Evolutionary conservation across 345 rosid species (phyloP).

Genomic region (Aquilaria yunnanensis): DNA sequence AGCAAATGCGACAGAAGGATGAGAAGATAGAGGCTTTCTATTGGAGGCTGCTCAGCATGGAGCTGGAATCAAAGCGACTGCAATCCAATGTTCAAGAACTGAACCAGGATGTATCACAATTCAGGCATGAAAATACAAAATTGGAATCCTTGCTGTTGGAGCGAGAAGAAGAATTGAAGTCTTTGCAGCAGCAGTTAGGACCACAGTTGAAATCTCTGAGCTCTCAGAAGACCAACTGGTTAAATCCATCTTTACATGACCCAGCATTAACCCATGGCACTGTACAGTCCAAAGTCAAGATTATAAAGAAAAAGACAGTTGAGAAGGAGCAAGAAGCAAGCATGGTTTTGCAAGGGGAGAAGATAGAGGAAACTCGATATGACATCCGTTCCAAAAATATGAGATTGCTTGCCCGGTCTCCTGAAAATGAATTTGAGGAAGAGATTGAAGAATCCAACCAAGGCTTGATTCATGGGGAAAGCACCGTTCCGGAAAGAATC

Average conservation of each 20-base stretch:
- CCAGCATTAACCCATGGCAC: conserved; percentile 20
- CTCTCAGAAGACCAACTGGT: conserved; percentile 23
- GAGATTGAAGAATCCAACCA: conserved; percentile 24
- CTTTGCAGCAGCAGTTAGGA: conserved; percentile 35
- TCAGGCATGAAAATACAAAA: conserved; percentile 47
- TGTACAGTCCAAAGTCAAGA: conserved; percentile 34
- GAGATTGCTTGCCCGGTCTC: conserved; percentile 34
- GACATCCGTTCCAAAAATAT: conserved; percentile 11
- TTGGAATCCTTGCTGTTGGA: conserved; percentile 40
- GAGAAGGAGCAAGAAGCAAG: conserved; percentile 33
- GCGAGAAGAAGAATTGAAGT: conserved; percentile 46
- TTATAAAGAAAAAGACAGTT: conserved; percentile 24
- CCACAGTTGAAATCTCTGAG: conserved; percentile 24
- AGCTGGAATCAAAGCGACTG: conserved; percentile 66
- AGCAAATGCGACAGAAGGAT: conserved; percentile 72
- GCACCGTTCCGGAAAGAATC: conserved; percentile 18
- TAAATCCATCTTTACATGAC: conserved; percentile 26
- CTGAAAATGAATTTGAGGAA: conserved; percentile 50
- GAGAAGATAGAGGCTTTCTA: conserved; percentile 71
- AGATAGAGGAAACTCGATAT: conserved; percentile 23
- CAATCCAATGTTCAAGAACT: conserved; percentile 58
- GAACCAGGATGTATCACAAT: conserved; percentile 49
- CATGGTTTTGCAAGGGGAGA: conserved; percentile 19
- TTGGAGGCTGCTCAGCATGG: conserved; percentile 71
- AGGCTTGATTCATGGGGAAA: conserved; percentile 23